These are phyloP conservation scores for Globisporangium sylvaticum DNA, from an alignment of 352 stramenopile species.

Conservation along the genomic window DNA sequence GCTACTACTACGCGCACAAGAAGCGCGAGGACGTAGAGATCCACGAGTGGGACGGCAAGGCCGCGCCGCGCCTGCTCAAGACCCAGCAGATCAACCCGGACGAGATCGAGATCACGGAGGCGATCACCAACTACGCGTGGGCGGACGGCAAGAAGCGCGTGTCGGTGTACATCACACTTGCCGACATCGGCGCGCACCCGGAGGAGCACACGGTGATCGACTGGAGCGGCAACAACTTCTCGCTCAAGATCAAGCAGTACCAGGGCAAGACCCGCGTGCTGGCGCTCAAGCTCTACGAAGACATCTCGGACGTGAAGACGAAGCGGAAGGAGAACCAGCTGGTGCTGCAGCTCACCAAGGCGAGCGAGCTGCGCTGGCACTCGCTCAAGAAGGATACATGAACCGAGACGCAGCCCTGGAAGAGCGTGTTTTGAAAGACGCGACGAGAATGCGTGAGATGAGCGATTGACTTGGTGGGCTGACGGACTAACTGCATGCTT, in stretches of 20 bases:
- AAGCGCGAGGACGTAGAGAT: constrained; percentile 74
- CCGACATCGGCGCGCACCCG: constrained; percentile 50
- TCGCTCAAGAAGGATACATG: constrained; percentile 81
- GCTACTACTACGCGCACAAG: constrained; percentile 89
- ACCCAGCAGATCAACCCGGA: constrained; percentile 28
- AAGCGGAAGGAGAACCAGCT: constrained; percentile 83
- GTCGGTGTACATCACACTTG: constrained; percentile 71
- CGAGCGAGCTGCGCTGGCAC: constrained; percentile 75
- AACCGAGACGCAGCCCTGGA: background rate
- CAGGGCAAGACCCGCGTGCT: constrained; percentile 73
- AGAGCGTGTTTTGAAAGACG: background rate
- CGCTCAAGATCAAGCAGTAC: constrained; percentile 58
- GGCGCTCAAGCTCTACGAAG: constrained; percentile 72
- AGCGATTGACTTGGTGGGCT: background rate
- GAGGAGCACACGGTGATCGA: constrained; percentile 67
- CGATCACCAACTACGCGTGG: constrained; percentile 81
- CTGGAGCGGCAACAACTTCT: constrained; percentile 55
- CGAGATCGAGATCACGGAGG: constrained; percentile 35
- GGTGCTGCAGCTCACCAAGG: constrained; percentile 72
- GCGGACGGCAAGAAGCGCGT: constrained; percentile 77
- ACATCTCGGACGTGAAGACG: constrained; percentile 73
- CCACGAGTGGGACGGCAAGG: constrained; percentile 81
- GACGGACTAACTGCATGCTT: background rate
- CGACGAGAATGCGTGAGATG: background rate
- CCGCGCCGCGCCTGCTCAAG: constrained; percentile 72